Conservation (phyloP, 164 flowering plant genomes). For the Stephania japonica region DNA sequence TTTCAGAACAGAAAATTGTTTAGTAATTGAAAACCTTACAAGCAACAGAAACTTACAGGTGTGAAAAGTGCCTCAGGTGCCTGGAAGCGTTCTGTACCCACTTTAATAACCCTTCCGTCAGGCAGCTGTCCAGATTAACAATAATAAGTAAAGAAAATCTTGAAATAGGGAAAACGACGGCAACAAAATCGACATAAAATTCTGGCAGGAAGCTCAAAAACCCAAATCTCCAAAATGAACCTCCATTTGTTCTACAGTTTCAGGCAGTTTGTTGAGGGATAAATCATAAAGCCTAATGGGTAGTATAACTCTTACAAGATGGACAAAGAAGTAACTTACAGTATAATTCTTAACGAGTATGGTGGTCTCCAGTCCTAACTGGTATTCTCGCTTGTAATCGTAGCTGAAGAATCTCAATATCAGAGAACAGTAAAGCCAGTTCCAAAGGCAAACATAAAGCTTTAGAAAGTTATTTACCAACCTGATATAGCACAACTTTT, state of each 20-base stretch:
- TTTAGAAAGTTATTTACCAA: slow-evolving; percentile 17
- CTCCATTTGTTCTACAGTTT: neutral
- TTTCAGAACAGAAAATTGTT: neutral
- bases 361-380: slow-evolving; percentile 94
- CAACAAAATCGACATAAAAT: neutral
- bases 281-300: neutral
- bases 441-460: neutral
- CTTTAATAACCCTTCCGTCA: slow-evolving; percentile 97
- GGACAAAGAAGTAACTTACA: slow-evolving; percentile 42
- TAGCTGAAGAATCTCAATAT: slow-evolving; percentile 43
- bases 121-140: slow-evolving; percentile 60
- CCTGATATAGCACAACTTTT: slow-evolving; percentile 97
- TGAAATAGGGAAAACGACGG: neutral
- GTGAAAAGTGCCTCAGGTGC: slow-evolving; percentile 99
- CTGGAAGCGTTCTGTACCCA: slow-evolving; percentile 94
- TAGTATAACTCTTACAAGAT: neutral
- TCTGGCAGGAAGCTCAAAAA: neutral
- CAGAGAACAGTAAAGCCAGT: neutral
- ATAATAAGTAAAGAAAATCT: slow-evolving; percentile 5
- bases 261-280: neutral
- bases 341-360: slow-evolving; percentile 95
- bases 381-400: slow-evolving; percentile 95
- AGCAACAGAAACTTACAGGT: slow-evolving; percentile 53
- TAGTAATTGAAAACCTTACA: neutral
- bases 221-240: neutral